Conservation (phyloP, 1,139 yeast species). For the Candida neerlandica region DNA sequence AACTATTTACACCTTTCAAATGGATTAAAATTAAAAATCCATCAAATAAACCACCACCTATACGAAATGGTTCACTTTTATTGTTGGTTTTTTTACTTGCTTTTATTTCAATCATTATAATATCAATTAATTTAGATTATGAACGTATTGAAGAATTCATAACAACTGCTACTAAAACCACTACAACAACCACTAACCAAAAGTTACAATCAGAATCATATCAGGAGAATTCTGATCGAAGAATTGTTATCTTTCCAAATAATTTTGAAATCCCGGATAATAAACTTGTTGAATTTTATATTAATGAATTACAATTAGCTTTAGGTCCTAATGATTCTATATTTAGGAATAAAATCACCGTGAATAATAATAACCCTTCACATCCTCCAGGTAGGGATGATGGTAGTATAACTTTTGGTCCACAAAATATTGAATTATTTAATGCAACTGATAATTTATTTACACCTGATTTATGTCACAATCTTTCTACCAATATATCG, state of each 20-base stretch:
- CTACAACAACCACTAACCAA: background rate
- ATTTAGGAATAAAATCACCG: background rate
- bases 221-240: background rate
- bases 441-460: background rate
- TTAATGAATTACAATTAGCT: background rate
- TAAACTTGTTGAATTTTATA: background rate
- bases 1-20: background rate
- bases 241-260: constrained; percentile 2
- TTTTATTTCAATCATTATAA: background rate
- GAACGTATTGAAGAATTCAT: background rate
- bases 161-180: background rate
- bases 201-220: background rate
- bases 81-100: background rate
- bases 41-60: background rate
- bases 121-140: background rate
- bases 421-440: background rate
- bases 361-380: too few relatives aligned
- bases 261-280: background rate
- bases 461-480: background rate
- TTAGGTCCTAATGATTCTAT: background rate
- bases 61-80: background rate
- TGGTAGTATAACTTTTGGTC: too few relatives aligned
- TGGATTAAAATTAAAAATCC: background rate
- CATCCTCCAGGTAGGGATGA: too few relatives aligned
- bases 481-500: background rate